These are phyloP conservation scores for Globisporangium echinulatum DNA, from an alignment of 352 stramenopile genomes.

Conservation along the genomic window DNA sequence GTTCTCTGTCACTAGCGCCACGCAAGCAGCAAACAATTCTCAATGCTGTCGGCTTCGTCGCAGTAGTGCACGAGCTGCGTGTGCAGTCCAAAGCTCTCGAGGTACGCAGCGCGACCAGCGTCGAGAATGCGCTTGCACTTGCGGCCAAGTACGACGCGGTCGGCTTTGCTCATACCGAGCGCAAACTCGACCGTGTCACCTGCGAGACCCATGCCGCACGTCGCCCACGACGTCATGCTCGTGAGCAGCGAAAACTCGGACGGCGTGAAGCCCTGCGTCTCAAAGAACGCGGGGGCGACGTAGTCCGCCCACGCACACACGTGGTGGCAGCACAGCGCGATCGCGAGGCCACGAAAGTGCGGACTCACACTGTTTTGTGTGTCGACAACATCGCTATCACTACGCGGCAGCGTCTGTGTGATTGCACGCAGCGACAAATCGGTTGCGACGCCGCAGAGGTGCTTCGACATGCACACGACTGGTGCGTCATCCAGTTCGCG, in stretches of 20 bases:
- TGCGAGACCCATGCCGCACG: slow-evolving; percentile 61
- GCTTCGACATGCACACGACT: slow-evolving; percentile 82
- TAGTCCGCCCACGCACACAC: slow-evolving; percentile 74
- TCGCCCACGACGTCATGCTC: slow-evolving; percentile 76
- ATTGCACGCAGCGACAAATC: slow-evolving; percentile 73
- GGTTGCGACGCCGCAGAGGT: slow-evolving; percentile 77
- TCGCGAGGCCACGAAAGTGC: slow-evolving; percentile 46
- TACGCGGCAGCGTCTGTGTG: slow-evolving; percentile 35
- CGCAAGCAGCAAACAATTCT: slow-evolving; percentile 76
- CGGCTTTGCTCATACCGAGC: slow-evolving; percentile 67
- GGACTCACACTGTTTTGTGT: slow-evolving; percentile 18
- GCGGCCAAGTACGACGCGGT: slow-evolving; percentile 51
- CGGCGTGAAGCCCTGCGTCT: slow-evolving; percentile 40
- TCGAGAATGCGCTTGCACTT: slow-evolving; percentile 80
- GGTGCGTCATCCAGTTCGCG: slow-evolving; percentile 33
- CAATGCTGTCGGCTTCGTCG: slow-evolving; percentile 59
- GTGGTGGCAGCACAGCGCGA: slow-evolving; percentile 80
- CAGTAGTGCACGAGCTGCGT: slow-evolving; percentile 79
- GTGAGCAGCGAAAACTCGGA: slow-evolving; percentile 57
- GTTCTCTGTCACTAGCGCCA: slow-evolving; percentile 22
- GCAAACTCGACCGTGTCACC: slow-evolving; percentile 59
- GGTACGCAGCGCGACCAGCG: slow-evolving; percentile 52
- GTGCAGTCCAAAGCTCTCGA: slow-evolving; percentile 39
- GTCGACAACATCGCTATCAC: background rate
- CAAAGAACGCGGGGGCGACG: slow-evolving; percentile 54